Evolutionary conservation across 257 asterid genomes (phyloP), one percentile per base, ranked within the genome.

Genomic region (Primulina tabacum): DNA sequence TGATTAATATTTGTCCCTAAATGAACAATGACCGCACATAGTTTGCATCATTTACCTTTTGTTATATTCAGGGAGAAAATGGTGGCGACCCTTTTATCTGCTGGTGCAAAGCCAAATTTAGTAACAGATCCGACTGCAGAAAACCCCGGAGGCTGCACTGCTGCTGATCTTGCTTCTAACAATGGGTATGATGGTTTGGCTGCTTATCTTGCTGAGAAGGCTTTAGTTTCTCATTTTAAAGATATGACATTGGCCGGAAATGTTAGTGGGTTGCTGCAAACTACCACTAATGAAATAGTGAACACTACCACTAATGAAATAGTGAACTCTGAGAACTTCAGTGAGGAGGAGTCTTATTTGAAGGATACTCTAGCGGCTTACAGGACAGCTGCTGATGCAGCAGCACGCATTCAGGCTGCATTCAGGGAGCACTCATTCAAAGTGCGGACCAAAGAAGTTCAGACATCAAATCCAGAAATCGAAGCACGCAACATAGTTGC

Each of bases 341-440:
- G 73, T 0, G 95, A 88, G 71, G 99, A 91, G 17, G 96, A 94
- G 78, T 37, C 71, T 72, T 75, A 71, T 74, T 82, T 94, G 73
- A 94, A 87, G 77, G 99, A 94, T 74, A 79, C 95, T 62, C 86
- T 94, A 58, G 78, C 97, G 40, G 99, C 99, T 74, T 91, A 91
- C 77, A 80, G 97, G 21, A 94, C 96, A 17, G 99, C 97, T 61
- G 97, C 99, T 40, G 97, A 88, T 84, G 99, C 97, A 37, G 99
- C 99, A 60, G 89, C 99, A 30, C 97, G 96, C 37, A 94, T 94
- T 72, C 97, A 91, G 68, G 70, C 95, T 64, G 97, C 99, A 70
- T 94, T 89, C 85, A 88, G 96, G 76, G 97, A 91, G 74, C 96
- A 75, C 40, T 79, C 97, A 8, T 64, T 86, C 79, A 88, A 85